phyloP scores from a whole-genome alignment of 352 stramenopile genomes.

The Phytophthora pisi region DNA sequence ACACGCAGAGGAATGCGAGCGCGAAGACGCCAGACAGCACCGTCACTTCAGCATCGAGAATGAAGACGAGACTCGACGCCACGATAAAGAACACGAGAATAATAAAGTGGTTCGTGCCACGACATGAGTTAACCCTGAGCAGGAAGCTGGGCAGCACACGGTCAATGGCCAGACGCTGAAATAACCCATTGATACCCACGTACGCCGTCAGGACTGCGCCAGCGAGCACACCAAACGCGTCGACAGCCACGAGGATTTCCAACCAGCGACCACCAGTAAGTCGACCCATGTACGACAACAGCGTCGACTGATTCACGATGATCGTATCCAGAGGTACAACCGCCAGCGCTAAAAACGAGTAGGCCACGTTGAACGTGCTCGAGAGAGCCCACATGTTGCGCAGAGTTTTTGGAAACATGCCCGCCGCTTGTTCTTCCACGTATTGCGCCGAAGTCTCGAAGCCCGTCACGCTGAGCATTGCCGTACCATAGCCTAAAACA shows the following conservation, averaged over 20 bases:
- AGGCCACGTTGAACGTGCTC: slow-evolving; percentile 82
- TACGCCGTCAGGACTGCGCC: slow-evolving; percentile 88
- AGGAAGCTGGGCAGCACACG: slow-evolving; percentile 65
- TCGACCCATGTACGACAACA: slow-evolving; percentile 73
- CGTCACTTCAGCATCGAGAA: slow-evolving; percentile 77
- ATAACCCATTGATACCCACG: slow-evolving; percentile 74
- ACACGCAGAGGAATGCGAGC: slow-evolving; percentile 86
- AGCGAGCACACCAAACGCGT: slow-evolving; percentile 89
- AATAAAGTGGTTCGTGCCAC: slow-evolving; percentile 82
- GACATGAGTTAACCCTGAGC: slow-evolving; percentile 63
- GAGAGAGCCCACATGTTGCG: slow-evolving; percentile 86
- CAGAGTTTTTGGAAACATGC: slow-evolving; percentile 77
- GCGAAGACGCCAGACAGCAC: slow-evolving; percentile 87
- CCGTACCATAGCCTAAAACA: slow-evolving; percentile 78
- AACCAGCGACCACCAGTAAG: slow-evolving; percentile 40
- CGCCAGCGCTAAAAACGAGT: slow-evolving; percentile 65
- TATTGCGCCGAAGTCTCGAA: slow-evolving; percentile 91
- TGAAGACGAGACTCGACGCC: slow-evolving; percentile 70
- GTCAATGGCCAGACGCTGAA: slow-evolving; percentile 85
- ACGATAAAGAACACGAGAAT: slow-evolving; percentile 82
- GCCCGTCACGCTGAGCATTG: slow-evolving; percentile 89
- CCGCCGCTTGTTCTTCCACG: slow-evolving; percentile 84
- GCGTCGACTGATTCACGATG: slow-evolving; percentile 56
- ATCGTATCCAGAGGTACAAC: slow-evolving; percentile 81
- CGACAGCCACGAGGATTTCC: slow-evolving; percentile 63